Evolutionary conservation across 164 flowering plant species (phyloP), one percentile per base, ranked within the genome.

Genomic region (Chimonanthus salicifolius): DNA sequence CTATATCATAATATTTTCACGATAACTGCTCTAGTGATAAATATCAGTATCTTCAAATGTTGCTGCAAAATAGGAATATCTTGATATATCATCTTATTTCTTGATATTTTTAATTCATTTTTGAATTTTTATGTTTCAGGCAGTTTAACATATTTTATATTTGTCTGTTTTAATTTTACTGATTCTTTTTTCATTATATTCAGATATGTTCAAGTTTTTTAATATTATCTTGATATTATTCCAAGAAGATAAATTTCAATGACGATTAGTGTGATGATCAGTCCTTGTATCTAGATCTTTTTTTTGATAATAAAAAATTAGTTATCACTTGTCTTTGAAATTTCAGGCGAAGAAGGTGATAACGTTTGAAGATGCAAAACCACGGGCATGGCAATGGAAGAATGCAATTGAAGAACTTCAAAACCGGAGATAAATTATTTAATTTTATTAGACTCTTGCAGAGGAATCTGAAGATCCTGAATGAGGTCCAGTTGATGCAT

Each of bases 351-450:
- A 96, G 85, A 94, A 96, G 84, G 92, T 94, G 9, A 67, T 87
- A 79, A 79, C 89, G 5, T 94, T 94, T 74, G 98, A 96, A 78
- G 98, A 96, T 81, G 78, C 93, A 54, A 96, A 96, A 81, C 97
- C 92, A 75, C 83, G 97, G 83, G 99, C 98, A 1, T 81, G 78
- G 82, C 97, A 89, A 71, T 96, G 99, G 99, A 96, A 92, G 76
- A 90, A 90, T 72, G 97, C 97, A 15, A 94, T 96, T 11, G 98
- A 96, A 81, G 79, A 83, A 71, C 94, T 96, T 78, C 97, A 96
- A 75, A 88, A 85, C 64, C 90, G 87, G 79, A 90, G 87, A 92
- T 49, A n/a, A n/a, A 4, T 54, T 49, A 46, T 66, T 73, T 8
- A 21, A 5, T 58, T 33, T 54, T 7, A 18, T 20, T 9, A 49